Evolutionary conservation across 2,329 filamentous ascomycete species (phyloP).

Genomic region (Ceratocystis papillata): DNA sequence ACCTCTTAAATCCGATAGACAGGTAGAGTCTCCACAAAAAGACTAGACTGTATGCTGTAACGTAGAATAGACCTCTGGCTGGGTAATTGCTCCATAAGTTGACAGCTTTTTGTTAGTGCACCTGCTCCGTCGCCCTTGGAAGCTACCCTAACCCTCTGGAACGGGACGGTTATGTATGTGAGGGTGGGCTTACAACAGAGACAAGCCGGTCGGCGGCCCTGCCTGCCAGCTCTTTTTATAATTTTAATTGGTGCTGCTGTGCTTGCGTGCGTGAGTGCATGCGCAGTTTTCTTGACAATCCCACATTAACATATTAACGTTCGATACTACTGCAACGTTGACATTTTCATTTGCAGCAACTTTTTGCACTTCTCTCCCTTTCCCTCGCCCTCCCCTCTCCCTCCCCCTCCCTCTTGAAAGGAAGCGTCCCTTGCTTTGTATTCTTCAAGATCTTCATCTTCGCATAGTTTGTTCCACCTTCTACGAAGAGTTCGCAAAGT

Average conservation of each 20-base stretch:
- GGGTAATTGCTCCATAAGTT: no score
- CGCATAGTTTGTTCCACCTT: not conserved
- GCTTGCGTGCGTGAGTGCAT: not conserved
- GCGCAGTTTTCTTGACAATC: not conserved
- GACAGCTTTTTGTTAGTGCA: no score
- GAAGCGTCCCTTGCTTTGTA: not conserved
- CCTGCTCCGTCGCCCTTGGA: no score
- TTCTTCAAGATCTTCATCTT: not conserved
- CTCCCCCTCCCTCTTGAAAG: no score
- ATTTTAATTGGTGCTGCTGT: not conserved
- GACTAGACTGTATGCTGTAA: no score
- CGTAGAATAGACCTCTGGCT: no score
- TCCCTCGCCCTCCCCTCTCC: not conserved
- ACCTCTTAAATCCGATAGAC: no score
- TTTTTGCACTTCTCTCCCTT: not conserved
- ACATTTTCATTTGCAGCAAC: not conserved
- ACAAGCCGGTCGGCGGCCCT: not conserved
- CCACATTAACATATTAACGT: not conserved
- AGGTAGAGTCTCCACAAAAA: no score
- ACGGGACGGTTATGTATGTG: no score
- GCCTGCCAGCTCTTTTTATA: not conserved
- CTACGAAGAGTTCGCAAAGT: no score
- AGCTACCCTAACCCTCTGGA: no score
- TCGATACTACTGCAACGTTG: not conserved
- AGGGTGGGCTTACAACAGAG: no score